A percentile compares a stretch with the other conserved stretches of the same genome.
Evolutionary conservation across 257 asterid genomes (phyloP).

Genomic region (Osmanthus fragrans): DNA sequence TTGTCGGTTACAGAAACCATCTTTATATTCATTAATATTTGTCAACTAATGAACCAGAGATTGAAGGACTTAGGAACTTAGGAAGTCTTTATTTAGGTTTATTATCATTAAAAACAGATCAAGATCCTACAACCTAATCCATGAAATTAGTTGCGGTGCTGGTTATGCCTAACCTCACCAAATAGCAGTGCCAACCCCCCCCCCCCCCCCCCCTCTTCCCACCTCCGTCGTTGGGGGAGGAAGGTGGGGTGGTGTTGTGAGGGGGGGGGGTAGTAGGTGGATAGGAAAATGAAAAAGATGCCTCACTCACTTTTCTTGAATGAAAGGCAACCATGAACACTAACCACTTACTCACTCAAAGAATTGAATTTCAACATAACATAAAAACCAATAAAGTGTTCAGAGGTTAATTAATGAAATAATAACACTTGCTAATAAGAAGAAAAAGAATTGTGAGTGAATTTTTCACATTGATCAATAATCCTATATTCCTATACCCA

Average conservation of each 20-base stretch:
- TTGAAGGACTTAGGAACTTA: background rate
- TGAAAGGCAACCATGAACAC: slow-evolving; percentile 62
- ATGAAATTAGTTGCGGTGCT: slow-evolving; percentile 51
- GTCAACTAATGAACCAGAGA: slow-evolving; percentile 41
- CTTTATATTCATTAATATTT: slow-evolving; percentile 49
- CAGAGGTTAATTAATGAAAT: slow-evolving; percentile 22
- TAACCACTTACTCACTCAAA: slow-evolving; percentile 54
- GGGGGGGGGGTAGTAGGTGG: background rate
- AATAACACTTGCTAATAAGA: slow-evolving; percentile 20
- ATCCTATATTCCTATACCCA: no score
- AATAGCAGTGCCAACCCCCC: slow-evolving; percentile 22
- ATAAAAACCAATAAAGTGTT: slow-evolving; percentile 6
- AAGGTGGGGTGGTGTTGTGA: background rate
- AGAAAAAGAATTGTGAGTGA: background rate
- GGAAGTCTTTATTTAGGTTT: slow-evolving; percentile 10
- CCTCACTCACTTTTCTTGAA: slow-evolving; percentile 66
- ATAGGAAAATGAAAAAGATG: slow-evolving; percentile 13
- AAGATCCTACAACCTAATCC: slow-evolving; percentile 52
- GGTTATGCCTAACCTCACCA: slow-evolving; percentile 40
- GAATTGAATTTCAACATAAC: slow-evolving; percentile 43
- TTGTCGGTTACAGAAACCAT: slow-evolving; percentile 13
- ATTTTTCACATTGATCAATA: slow-evolving; percentile 39
- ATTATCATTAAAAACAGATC: slow-evolving; percentile 18
- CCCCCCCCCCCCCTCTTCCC: background rate
- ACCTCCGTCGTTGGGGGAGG: background rate